Evolutionary conservation across 2,329 filamentous ascomycete species (phyloP), one percentile per base, ranked within the genome.

Genomic region (Penicillium occitanis): DNA sequence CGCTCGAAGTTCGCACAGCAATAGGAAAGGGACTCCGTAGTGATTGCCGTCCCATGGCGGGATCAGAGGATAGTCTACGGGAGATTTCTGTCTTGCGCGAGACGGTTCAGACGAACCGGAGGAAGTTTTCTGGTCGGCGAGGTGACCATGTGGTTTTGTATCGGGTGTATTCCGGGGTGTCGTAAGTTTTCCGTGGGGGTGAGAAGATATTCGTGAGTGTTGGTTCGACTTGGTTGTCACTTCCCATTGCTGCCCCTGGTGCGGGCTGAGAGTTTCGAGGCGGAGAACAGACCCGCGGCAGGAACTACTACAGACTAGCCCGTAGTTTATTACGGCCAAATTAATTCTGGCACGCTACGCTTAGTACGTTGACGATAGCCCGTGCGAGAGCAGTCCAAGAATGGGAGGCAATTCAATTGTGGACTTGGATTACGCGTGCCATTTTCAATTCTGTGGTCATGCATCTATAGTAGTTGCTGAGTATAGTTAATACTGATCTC

Each of bases 1-100:
- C 61, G 51, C 66, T 68, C 2, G 68, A 69, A 6, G 66, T 66
- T 33, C 68, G 61, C 40, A 37, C 46, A 13, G 66, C 35, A 44
- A 69, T 68, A 10, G 64, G 59, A n/a, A 60, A 64, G 4, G 68
- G 66, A 44, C 35, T 55, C 7, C 61, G 64, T 6, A 53, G 57
- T 17, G 66, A 66, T 28, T 68, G 68, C 14, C 66, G 66, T 17
- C 63, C 68, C 68, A 69, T 69, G 48, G 42, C 55, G 60, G 65
- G 57, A 42, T 44, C 13, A 57, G 51, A 57, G 30, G n/a, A 40
- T 8, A 37, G 17, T 55, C 30, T 6, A 37, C 30, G n/a, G n/a
- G 33, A 25, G 5, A 22, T 19, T 35, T 10, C 11, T 4, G 28
- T 22, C 10, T 19, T 40, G 53, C 33, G 53, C 53, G 53, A 37